Conservation (phyloP, 1,284 basidiomycete species). For the Farysia itapuensis region DNA sequence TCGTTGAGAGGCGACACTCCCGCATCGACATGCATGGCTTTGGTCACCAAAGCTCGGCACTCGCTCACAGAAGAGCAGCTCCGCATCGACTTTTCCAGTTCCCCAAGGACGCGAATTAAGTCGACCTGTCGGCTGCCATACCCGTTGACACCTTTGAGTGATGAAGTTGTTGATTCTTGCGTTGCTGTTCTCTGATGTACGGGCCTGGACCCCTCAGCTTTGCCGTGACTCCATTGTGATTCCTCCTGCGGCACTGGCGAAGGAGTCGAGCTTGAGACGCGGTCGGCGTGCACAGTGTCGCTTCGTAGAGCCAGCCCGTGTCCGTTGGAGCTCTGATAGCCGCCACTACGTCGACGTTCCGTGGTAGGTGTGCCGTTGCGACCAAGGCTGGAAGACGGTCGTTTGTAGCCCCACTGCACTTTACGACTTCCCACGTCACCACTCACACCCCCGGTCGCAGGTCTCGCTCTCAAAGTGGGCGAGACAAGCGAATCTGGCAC, state of each 20-base stretch:
- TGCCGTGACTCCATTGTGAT: no score
- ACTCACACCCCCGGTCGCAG: neutral
- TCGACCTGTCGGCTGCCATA: conserved; percentile 2
- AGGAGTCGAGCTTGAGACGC: no score
- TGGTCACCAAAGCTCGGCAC: conserved; percentile 37
- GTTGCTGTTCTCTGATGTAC: no score
- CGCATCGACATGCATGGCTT: conserved; percentile 33
- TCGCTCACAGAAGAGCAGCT: conserved; percentile 41
- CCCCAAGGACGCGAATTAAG: conserved; percentile 25
- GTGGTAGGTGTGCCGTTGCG: conserved; percentile 23
- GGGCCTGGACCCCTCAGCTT: no score
- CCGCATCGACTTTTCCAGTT: conserved; percentile 43
- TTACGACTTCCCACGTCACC: conserved; percentile 45
- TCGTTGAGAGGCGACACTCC: neutral
- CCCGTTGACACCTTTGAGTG: no score
- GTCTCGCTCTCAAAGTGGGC: neutral
- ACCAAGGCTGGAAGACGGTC: conserved; percentile 26
- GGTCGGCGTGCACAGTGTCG: no score
- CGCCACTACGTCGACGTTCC: conserved; percentile 26
- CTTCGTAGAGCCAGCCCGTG: no score
- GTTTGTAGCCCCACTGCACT: conserved; percentile 47
- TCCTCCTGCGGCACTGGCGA: no score
- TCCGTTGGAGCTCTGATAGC: conserved; percentile 24
- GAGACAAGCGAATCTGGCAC: neutral
- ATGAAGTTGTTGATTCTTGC: no score